Evolutionary conservation across 768 basidiomycete species (phyloP), one percentile per base, ranked within the genome.

Genomic region (Kwoniella mangroviensis): DNA sequence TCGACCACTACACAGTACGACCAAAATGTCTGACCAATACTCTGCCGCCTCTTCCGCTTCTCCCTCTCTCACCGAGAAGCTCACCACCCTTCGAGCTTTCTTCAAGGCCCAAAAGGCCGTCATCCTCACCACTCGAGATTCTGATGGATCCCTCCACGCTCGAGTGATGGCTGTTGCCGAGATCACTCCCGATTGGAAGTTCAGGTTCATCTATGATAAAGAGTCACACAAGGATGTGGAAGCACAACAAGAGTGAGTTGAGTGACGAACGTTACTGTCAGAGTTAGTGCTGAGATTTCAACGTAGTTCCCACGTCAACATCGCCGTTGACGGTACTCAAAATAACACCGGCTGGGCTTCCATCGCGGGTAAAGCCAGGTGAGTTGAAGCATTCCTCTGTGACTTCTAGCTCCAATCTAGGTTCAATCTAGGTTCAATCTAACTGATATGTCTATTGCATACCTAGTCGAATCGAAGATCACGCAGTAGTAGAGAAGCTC

Each of bases 261-360:
- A 34, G 6, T 34, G 34, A 34, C 6, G 4, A 34, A 53, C 59
- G 19, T 41, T 41, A 58, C 51, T 51, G 22, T 59, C 22, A 43
- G n/a, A 49, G 15, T 56, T 73, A 61, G 65, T 57, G 15, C n/a
- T 28, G 4, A 15, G 51, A n/a, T 26, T 19, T 42, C 26, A 19
- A 53, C 13, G 0, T 51, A 80, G 79, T 92, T 72, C 90, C 88
- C 26, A 94, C 80, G 91, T 92, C 75, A 94, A 95, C 78, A 88
- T 94, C 68, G 88, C 88, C 69, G 93, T 92, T 82, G 88, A 87
- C 77, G 89, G 73, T 28, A 71, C 65, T 51, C 68, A 93, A 73
- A 85, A 86, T 13, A 84, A 85, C 15, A 87, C 89, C 7, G 93
- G 91, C 68, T 94, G 93, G 93, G 92, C 89, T 2, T 90, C 91